Base-by-base conservation (phyloP, 164 flowering plant species). In the Vitis labrusca region DNA sequence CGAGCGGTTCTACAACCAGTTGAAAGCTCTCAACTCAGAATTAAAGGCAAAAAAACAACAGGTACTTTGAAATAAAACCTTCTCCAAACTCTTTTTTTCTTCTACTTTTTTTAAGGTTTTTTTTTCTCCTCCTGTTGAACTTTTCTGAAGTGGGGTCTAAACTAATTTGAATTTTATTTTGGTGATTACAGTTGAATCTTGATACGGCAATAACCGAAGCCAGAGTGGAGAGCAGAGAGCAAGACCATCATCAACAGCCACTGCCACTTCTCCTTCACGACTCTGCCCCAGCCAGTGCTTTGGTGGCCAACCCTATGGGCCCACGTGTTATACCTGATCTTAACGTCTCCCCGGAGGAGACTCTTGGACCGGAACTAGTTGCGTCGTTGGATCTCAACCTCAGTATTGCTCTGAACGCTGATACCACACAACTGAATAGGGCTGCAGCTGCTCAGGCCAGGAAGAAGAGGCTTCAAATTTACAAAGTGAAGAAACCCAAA, bases 391-490 rank as follows among this genome's bases (percentile, higher is more conserved):
- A 82, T 82, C 81, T 82, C 9, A 85, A 82, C 63, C 37, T 69
- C 59, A 56, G 17, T 15, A 12, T 59, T 7, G 72, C 44, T 55
- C 15, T 55, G 8, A 71, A 27, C 50, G 53, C 37, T 63, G 73
- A 58, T 27, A 55, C 47, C 50, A 30, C 11, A 50, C 50, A 9
- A 23, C 1, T n/a, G 0, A 66, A 1, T 5, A 63, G 14, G 68
- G 78, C 73, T 15, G 50, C 66, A 57, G 84, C 82, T 14, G 83
- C 88, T 67, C 73, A 79, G 19, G 88, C 88, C 0, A 81, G 89
- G 64, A 76, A 61, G 72, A 78, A 66, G 52, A 79, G 88, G 75
- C 68, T 80, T 48, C 73, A 73, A 58, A 80, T 79, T 17, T 75
- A 67, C 53, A 62, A 76, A 66, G 53, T 27, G 48, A 87, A 83